Evolutionary conservation across 805 yeast species (phyloP), one percentile per base, ranked within the genome.

Genomic region (Saturnispora dispora): DNA sequence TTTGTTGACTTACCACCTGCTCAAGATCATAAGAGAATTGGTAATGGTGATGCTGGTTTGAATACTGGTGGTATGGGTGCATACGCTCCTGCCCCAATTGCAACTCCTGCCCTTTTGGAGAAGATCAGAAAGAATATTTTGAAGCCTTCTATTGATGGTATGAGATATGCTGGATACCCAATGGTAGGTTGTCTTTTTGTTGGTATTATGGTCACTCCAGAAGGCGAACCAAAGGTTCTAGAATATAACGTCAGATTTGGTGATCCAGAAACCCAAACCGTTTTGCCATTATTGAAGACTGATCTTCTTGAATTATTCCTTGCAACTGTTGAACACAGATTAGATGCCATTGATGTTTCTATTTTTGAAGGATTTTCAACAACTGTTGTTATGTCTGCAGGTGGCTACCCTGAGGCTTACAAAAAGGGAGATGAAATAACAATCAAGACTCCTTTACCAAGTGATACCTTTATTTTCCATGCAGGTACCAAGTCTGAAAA

Each of bases 51-150:
- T 67, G 73, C 81, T 39, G 99, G 99, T 25, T 76, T 91, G 56
- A 93, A 93, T 72, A 93, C 99, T 37, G 99, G 99, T 59, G 99
- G 99, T 57, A 93, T 93, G 99, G 99, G 99, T 57, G 96, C 98
- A 7, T 93, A 93, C 64, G 93, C 98, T 7, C 99, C 99, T 32
- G 95, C 98, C 10, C 99, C 99, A 52, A 75, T 88, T 56, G 98
- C 95, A 18, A 88, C 97, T 18, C 82, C 88, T 2, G 74, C 77
- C 23, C 66, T 93, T 36, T 68, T 90, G 61, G 71, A 75, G 55
- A 74, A 81, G 67, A 89, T 93, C 64, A 81, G 89, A 63, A 71
- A 74, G 46, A 73, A 77, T n/a, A 77, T 95, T 60, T 77, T 95
- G 61, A 82, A 84, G 69, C 98, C 98, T 52, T 86, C 96, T 36